These are phyloP conservation scores for Effrenium voratum DNA, from an alignment of 73 alveolate genomes.

Conservation along the genomic window DNA sequence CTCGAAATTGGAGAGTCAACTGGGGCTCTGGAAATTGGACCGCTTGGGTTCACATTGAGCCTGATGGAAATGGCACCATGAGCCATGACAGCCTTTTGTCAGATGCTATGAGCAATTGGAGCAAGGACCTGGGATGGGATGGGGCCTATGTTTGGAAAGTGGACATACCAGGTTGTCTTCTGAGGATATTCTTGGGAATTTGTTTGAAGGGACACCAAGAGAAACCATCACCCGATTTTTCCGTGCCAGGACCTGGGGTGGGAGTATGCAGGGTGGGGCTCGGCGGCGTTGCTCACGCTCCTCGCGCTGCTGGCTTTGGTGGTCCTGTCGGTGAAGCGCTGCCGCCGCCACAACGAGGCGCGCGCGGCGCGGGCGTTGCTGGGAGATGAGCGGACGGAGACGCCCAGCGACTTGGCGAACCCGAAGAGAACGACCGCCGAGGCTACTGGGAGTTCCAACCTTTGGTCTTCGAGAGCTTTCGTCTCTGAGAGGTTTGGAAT, in stretches of 20 bases:
- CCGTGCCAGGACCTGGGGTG: neutral
- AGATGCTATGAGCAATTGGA: neutral
- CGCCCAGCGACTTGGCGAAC: neutral
- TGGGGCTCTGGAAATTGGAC: no score
- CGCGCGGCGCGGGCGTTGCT: conserved; percentile 79
- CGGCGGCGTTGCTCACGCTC: conserved; percentile 36
- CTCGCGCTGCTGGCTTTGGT: conserved; percentile 7
- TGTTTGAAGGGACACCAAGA: neutral
- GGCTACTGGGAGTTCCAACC: no score
- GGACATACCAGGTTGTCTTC: neutral
- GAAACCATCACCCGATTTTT: neutral
- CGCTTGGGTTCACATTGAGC: no score
- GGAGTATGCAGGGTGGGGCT: conserved; percentile 57
- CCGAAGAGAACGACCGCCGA: no score
- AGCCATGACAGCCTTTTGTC: neutral
- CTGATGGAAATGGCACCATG: no score
- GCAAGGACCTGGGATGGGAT: neutral
- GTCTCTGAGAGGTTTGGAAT: no score
- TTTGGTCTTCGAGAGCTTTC: no score
- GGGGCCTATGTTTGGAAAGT: neutral
- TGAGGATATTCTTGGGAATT: neutral
- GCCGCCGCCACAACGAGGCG: conserved; percentile 37
- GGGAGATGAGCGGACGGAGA: neutral
- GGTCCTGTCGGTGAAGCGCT: neutral
- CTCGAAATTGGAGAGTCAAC: no score